Evolutionary conservation across 108 stramenopile species (phyloP).

Genomic region (Cylindrotheca fusiformis): DNA sequence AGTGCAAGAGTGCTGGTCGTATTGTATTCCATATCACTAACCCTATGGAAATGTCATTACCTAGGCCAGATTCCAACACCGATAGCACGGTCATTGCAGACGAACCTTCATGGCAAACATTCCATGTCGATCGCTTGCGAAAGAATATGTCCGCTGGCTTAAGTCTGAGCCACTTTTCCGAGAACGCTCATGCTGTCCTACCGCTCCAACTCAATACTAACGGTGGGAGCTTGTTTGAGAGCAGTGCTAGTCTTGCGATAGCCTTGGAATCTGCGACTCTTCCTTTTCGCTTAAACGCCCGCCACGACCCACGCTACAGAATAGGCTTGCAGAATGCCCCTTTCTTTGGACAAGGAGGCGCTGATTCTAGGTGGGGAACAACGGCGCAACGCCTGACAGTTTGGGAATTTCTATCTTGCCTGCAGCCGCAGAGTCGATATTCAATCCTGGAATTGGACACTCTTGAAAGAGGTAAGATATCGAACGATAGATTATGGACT

Average conservation of each 20-base stretch:
- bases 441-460: slow-evolving; percentile 67
- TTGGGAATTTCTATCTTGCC: slow-evolving; percentile 57
- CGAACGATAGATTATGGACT: slow-evolving; percentile 27
- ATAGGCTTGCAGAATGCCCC: slow-evolving; percentile 36
- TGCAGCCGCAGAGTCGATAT: slow-evolving; percentile 50
- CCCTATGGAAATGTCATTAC: background rate
- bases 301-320: background rate
- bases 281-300: slow-evolving; percentile 46
- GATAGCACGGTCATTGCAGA: background rate
- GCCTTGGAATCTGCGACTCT: slow-evolving; percentile 70
- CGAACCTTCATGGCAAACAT: slow-evolving; percentile 25
- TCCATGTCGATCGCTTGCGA: slow-evolving; percentile 50
- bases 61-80: background rate
- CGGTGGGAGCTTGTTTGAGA: slow-evolving; percentile 36
- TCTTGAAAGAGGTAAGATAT: slow-evolving; percentile 8
- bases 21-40: slow-evolving; percentile 29
- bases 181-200: slow-evolving; percentile 56
- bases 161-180: slow-evolving; percentile 52
- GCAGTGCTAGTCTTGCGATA: slow-evolving; percentile 58
- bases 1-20: slow-evolving; percentile 64
- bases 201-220: slow-evolving; percentile 29
- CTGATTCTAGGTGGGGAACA: slow-evolving; percentile 43
- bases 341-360: slow-evolving; percentile 30
- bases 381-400: slow-evolving; percentile 50
- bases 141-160: slow-evolving; percentile 47